A percentile compares a stretch with the other conserved stretches of the same genome.
Conservation (phyloP, 441 rosid genomes). For the Jatropha multifida region DNA sequence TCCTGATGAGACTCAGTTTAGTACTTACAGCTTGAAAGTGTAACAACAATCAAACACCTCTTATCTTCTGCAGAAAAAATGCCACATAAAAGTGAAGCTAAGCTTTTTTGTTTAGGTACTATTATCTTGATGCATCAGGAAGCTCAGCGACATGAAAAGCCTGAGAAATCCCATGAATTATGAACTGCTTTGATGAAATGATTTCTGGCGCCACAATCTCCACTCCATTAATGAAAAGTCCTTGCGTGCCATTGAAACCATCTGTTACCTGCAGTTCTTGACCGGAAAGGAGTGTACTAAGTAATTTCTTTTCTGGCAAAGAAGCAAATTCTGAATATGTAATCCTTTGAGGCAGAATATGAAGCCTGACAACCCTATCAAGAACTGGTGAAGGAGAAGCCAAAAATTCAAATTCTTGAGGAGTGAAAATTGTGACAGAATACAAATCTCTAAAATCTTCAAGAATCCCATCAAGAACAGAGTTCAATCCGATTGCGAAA, state of each 20-base stretch:
- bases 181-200: conserved; percentile 42
- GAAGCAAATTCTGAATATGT: conserved; percentile 40
- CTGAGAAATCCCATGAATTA: conserved; percentile 63
- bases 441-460: conserved; percentile 39
- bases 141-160: conserved; percentile 35
- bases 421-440: conserved; percentile 60
- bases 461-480: conserved; percentile 60
- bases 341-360: conserved; percentile 48
- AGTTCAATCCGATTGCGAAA: conserved; percentile 68
- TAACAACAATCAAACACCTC: no score
- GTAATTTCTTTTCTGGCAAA: conserved; percentile 40
- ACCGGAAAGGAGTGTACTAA: conserved; percentile 46
- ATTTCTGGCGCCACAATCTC: conserved; percentile 55
- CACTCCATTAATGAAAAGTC: conserved; percentile 45
- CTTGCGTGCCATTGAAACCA: conserved; percentile 19
- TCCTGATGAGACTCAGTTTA: neutral
- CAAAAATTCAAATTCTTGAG: conserved; percentile 48
- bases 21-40: no score
- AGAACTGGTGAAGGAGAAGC: conserved; percentile 52
- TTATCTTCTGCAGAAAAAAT: no score
- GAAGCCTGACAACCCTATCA: conserved; percentile 53
- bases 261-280: conserved; percentile 42
- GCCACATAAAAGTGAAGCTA: no score
- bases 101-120: no score
- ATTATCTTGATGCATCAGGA: conserved; percentile 11